Percentiles rank a stretch among this genome's conserved stretches.
These are phyloP conservation scores for Paxillus ammoniavirescens DNA, from an alignment of 768 basidiomycete genomes.

Conservation along the genomic window DNA sequence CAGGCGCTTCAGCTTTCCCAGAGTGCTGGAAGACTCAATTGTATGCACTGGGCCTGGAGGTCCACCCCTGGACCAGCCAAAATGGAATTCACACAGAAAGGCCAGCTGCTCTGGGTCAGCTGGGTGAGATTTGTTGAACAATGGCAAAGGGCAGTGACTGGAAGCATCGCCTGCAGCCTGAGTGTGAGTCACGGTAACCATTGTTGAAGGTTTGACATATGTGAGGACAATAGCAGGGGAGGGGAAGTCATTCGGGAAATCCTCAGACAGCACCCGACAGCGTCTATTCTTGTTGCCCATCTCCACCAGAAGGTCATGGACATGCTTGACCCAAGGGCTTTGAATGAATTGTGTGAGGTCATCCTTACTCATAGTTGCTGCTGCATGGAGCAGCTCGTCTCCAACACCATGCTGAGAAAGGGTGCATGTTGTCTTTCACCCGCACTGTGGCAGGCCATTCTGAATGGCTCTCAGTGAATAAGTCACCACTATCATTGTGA, in stretches of 20 bases:
- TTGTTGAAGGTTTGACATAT: neutral
- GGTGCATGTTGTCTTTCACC: neutral
- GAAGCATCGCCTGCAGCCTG: neutral
- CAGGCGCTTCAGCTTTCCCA: too few species aligned
- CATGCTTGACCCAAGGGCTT: neutral
- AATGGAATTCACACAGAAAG: neutral
- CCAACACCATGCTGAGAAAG: neutral
- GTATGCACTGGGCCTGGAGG: neutral
- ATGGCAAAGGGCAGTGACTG: neutral
- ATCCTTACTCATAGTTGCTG: neutral
- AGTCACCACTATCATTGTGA: neutral
- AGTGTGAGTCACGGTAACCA: neutral
- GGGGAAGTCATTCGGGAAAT: neutral
- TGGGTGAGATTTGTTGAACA: neutral
- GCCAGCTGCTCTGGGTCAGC: neutral
- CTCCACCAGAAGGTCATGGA: neutral
- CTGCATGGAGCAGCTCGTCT: neutral
- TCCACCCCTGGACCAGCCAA: neutral
- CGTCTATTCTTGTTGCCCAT: neutral
- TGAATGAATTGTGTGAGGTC: neutral
- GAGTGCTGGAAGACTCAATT: too few species aligned
- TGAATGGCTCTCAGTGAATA: neutral
- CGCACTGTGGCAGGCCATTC: constrained; percentile 1
- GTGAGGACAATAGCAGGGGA: neutral
- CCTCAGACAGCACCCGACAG: neutral